Evolutionary conservation across 2,329 filamentous ascomycete species (phyloP), one percentile per base, ranked within the genome.

Genomic region (Orbilia quercus): DNA sequence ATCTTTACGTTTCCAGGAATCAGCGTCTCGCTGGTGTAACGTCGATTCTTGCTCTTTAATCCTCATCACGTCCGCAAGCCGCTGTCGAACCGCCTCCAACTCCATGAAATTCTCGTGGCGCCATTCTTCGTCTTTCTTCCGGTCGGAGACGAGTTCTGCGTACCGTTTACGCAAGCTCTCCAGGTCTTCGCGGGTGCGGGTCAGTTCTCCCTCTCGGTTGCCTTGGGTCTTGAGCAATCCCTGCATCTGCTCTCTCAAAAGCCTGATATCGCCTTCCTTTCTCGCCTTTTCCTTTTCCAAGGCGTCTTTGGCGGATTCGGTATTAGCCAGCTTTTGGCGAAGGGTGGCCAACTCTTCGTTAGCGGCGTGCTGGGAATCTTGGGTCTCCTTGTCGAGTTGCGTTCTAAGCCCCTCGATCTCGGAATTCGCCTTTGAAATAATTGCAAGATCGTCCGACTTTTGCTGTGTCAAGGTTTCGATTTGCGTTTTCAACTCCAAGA

Each of bases 31-130:
- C 14, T 73, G 69, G n/a, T 66, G 69, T 2, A 73, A 22, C 5
- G 40, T 44, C n/a, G 47, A 38, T 38, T 73, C 69, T 31, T 73
- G 69, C 11, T 66, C 69, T 36, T 73, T 73, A 22, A 73, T 66
- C 16, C 69, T 66, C 54, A 73, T 62, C 2, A 73, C 60, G 20
- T 73, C 69, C 7, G 50, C 25, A 1, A 73, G 18, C 14, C 69
- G 58, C 48, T 73, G 69, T 34, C 57, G 47, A 0, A 55, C 57
- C 34, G 60, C 63, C 44, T 73, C 69, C 9, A 73, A 22, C 40
- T 73, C 69, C 55, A 73, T 55, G 36, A 51, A 65, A 31, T 65
- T 73, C 22, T 66, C 54, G 12, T 66, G 60, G 12, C 69, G 38
- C 31, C 48, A 66, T 36, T 66, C 69, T 12, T 62, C 69, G 22